phyloP scores from a whole-genome alignment of 257 asterid genomes.

The Solanum neorickii region DNA sequence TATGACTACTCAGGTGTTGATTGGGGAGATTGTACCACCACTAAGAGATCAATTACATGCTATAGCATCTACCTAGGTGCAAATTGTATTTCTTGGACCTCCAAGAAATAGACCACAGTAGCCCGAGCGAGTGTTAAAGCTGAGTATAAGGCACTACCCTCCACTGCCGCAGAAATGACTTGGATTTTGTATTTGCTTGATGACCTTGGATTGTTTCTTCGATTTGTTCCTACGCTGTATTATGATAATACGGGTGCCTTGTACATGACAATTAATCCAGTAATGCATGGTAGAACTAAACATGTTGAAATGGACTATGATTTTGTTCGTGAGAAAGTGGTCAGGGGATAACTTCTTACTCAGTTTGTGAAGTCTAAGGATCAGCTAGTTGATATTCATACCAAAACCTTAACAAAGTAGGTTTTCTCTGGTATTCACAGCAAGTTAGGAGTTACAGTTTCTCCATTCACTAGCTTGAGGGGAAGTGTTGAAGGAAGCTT shows the following conservation, averaged over 20 bases:
- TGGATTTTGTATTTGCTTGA: background rate
- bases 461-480: background rate
- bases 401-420: too few species aligned
- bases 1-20: background rate
- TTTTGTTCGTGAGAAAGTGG: background rate
- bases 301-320: background rate
- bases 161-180: background rate
- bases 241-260: background rate
- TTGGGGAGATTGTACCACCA: background rate
- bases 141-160: background rate
- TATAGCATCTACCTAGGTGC: background rate
- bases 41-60: background rate
- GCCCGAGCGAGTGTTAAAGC: background rate
- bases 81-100: background rate
- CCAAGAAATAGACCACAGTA: background rate
- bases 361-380: background rate
- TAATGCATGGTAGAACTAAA: background rate
- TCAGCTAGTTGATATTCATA: background rate
- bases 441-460: background rate
- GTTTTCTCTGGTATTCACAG: background rate
- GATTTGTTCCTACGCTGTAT: background rate
- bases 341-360: background rate
- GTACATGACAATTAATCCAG: background rate
- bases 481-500: background rate
- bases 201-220: background rate